Conservation (phyloP, 2,329 filamentous ascomycete species). For the Cladorrhinum sp. region DNA sequence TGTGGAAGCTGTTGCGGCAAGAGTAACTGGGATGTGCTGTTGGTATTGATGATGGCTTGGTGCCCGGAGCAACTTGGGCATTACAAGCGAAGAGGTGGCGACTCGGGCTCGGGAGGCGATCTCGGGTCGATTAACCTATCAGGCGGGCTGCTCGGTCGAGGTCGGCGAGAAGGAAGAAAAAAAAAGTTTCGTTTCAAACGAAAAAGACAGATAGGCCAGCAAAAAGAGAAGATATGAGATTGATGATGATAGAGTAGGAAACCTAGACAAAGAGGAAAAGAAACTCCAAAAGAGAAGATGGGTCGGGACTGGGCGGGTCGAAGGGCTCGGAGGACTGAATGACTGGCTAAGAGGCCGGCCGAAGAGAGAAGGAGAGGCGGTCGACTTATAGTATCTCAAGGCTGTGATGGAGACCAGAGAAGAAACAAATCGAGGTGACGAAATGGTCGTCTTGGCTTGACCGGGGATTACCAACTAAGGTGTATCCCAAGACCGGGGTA, state of each 20-base stretch:
- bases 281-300: constrained; percentile 36
- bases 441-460: constrained; percentile 15
- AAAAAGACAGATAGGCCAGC: constrained; percentile 32
- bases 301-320: constrained; percentile 25
- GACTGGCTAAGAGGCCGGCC: constrained; percentile 34
- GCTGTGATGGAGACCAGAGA: constrained; percentile 19
- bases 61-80: constrained; percentile 32
- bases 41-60: constrained; percentile 31
- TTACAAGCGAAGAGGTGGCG: constrained; percentile 20
- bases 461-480: constrained; percentile 17
- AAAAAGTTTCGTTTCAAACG: constrained; percentile 42
- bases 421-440: constrained; percentile 19
- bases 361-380: constrained; percentile 23
- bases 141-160: constrained; percentile 16
- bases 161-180: constrained; percentile 13
- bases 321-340: constrained; percentile 34
- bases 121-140: constrained; percentile 21
- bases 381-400: constrained; percentile 30
- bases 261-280: constrained; percentile 33
- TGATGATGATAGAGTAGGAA: constrained; percentile 22
- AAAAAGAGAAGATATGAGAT: constrained; percentile 22
- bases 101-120: constrained; percentile 12
- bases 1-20: constrained; percentile 24
- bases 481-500: constrained; percentile 28
- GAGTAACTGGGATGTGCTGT: constrained; percentile 24